A percentile compares a stretch with the other conserved stretches of the same genome.
phyloP scores from a whole-genome alignment of 2,329 filamentous ascomycete species.

The Hypoxylon sp. region DNA sequence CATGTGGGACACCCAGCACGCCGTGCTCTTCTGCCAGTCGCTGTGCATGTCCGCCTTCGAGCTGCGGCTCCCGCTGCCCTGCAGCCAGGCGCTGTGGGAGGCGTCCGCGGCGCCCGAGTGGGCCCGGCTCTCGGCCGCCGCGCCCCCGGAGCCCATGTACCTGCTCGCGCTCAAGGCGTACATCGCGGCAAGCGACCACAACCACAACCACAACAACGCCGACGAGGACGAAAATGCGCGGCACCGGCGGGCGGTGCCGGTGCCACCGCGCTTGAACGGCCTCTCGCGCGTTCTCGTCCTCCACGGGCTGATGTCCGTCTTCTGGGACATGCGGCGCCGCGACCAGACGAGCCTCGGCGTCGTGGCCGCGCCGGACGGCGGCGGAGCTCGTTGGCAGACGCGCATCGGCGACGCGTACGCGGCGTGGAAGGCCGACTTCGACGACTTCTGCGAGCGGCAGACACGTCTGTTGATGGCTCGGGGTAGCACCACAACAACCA shows the following conservation, averaged over 20 bases:
- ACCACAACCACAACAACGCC: too few species aligned
- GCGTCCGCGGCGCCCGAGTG: conserved; percentile 61
- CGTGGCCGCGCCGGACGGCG: conserved; percentile 33
- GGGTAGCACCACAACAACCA: too few species aligned
- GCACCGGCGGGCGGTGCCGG: too few species aligned
- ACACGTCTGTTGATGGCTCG: conserved; percentile 43
- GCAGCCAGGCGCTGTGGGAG: conserved; percentile 64
- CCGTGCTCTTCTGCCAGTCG: conserved; percentile 70
- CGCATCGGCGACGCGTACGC: conserved; percentile 62
- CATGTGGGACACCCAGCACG: conserved; percentile 72
- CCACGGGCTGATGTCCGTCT: conserved; percentile 69
- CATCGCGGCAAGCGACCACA: too few species aligned
- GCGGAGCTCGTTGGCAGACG: conserved; percentile 54
- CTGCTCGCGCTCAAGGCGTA: conserved; percentile 64
- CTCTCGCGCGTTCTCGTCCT: conserved; percentile 63
- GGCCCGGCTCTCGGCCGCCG: conserved; percentile 52
- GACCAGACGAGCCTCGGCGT: conserved; percentile 67
- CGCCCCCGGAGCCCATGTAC: conserved; percentile 50
- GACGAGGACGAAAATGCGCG: too few species aligned
- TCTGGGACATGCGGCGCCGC: conserved; percentile 67
- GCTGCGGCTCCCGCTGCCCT: conserved; percentile 64
- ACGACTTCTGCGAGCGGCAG: conserved; percentile 52
- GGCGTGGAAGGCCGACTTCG: conserved; percentile 66
- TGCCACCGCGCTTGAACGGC: conserved; percentile 56
- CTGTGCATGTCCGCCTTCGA: conserved; percentile 73